A percentile compares a stretch with the other conserved stretches of the same genome.
Evolutionary conservation across 805 yeast species (phyloP).

Genomic region (Ogataea siamensis): DNA sequence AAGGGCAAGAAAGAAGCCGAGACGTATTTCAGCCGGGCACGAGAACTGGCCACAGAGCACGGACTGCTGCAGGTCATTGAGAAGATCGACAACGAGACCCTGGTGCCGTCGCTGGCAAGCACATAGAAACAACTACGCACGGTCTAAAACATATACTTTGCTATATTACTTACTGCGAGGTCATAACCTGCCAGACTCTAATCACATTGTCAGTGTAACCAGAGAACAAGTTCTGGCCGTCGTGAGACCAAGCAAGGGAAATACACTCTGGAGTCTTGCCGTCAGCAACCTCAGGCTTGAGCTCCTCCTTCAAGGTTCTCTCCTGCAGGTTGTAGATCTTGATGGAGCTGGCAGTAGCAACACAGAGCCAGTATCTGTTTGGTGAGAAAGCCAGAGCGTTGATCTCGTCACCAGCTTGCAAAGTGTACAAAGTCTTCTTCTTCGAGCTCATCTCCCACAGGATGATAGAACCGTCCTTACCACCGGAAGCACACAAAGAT

Average conservation of each 20-base stretch:
- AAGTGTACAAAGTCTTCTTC: conserved; percentile 79
- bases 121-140: conserved; percentile 1
- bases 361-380: conserved; percentile 99
- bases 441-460: conserved; percentile 94
- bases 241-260: conserved; percentile 99
- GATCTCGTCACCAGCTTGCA: conserved; percentile 93
- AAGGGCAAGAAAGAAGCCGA: conserved; percentile 60
- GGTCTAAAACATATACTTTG: conserved; percentile 10
- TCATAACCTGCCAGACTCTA: conserved; percentile 99
- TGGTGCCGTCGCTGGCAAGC: too few relatives aligned
- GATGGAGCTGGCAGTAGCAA: conserved; percentile 97
- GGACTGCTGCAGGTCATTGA: conserved; percentile 60
- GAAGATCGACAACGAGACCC: conserved; percentile 64
- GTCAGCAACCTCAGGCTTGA: conserved; percentile 96
- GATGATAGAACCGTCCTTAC: conserved; percentile 98
- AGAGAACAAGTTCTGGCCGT: conserved; percentile 98
- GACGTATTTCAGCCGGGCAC: conserved; percentile 62
- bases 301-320: conserved; percentile 91
- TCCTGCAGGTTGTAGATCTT: conserved; percentile 97
- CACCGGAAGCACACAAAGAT: conserved; percentile 98
- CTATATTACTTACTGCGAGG: conserved; percentile 46
- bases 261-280: conserved; percentile 98
- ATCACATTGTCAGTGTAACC: conserved; percentile 99
- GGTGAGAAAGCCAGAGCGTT: conserved; percentile 99
- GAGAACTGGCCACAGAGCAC: conserved; percentile 64